Evolutionary conservation across 805 yeast species (phyloP).

Genomic region (Cyberlindnera lachancei): DNA sequence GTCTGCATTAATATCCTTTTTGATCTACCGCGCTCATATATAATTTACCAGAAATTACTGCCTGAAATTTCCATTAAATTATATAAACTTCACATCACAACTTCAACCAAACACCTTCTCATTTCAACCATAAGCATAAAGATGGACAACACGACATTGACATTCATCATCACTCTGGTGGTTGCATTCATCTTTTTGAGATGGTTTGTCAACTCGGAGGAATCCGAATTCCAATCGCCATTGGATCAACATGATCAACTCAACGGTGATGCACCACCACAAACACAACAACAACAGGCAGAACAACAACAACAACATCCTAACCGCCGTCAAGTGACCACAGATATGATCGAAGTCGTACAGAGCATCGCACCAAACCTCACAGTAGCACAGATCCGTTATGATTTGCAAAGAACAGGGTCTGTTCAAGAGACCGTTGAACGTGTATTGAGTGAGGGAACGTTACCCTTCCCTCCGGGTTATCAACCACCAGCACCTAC

Average conservation of each 20-base stretch:
- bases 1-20: too few relatives aligned
- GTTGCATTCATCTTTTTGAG: slow-evolving; percentile 52
- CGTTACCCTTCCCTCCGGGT: slow-evolving; percentile 50
- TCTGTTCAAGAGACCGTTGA: slow-evolving; percentile 78
- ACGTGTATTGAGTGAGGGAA: slow-evolving; percentile 52
- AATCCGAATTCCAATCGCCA: slow-evolving; percentile 5
- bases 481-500: slow-evolving; percentile 10
- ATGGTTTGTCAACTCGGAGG: slow-evolving; percentile 60
- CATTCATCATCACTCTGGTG: slow-evolving; percentile 40
- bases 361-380: slow-evolving; percentile 74
- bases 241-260: slow-evolving; percentile 2
- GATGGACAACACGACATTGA: slow-evolving; percentile 47
- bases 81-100: too few relatives aligned
- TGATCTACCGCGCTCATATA: too few relatives aligned
- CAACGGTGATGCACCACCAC: slow-evolving; percentile 2
- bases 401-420: slow-evolving; percentile 69
- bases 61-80: too few relatives aligned
- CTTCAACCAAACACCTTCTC: too few relatives aligned
- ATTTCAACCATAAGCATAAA: too few relatives aligned
- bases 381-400: slow-evolving; percentile 60
- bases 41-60: too few relatives aligned
- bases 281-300: slow-evolving; percentile 5
- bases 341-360: slow-evolving; percentile 79
- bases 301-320: slow-evolving; percentile 4
- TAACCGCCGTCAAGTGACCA: slow-evolving; percentile 43